Base-by-base conservation (phyloP, 768 basidiomycete species). In the Suillus sp. region DNA sequence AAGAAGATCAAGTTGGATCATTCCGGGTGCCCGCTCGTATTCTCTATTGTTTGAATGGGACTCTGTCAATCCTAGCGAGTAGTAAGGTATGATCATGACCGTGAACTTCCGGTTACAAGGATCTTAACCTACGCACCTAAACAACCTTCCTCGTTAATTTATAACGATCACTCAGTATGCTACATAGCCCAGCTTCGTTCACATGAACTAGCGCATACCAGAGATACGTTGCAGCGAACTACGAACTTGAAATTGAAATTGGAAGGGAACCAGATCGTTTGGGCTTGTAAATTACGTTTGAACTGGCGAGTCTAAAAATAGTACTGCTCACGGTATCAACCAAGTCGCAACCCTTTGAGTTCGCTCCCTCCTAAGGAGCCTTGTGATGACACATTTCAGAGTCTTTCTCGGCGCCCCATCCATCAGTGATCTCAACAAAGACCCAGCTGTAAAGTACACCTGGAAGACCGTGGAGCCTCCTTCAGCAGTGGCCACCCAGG, bases 371-470 rank as follows among this genome's bases (percentile, higher is more conserved):
- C 57, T 18, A 47, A 48, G 10, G n/a, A 45, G 43, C 43, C 20
- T n/a, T 1, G 40, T 43, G 20, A 75, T 76, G 77, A 63, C 64
- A 9, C 70, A 67, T 54, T 85, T 82, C 66, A 79, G 80, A 64
- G 80, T 88, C 10, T 88, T 89, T 62, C 70, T 85, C 1, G 86
- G 87, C 61, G 79, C 80, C 3, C 80, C 80, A 7, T 66, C 73
- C 14, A 56, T 64, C 4, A 66, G 71, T 45, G 81, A 81, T 40
- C 35, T 82, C 7, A 65, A 69, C 48, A 70, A 72, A 59, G 76
- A 84, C 53, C 67, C 77, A 18, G 13, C 22, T 25, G 69, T 30
- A 2, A 67, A 66, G 3, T 83, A 80, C 68, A 73, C 75, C 48
- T 88, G 86, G 86, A 78, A 76, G 47, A 84, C 80, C 0, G 65